Evolutionary conservation across 2,329 filamentous ascomycete genomes (phyloP).

Genomic region (Rhynchosporium agropyri): DNA sequence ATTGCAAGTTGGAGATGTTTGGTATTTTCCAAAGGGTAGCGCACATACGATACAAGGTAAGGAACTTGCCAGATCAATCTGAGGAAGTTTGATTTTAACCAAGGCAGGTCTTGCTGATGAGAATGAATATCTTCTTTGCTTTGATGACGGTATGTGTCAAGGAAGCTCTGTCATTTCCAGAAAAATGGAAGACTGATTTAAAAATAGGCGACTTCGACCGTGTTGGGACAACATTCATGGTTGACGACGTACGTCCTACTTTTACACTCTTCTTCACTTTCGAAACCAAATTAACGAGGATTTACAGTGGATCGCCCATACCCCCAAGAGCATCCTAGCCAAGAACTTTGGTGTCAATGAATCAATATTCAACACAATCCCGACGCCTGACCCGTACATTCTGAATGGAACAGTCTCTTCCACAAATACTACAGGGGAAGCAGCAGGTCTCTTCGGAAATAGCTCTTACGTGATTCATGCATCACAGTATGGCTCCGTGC

Average conservation of each 20-base stretch:
- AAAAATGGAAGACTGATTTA: constrained; percentile 6
- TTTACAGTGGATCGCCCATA: constrained; percentile 63
- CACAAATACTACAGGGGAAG: constrained; percentile 49
- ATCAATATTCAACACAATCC: constrained; percentile 61
- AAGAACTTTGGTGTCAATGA: constrained; percentile 69
- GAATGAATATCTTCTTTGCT: constrained; percentile 68
- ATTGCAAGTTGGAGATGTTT: constrained; percentile 64
- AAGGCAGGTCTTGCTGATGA: constrained; percentile 58
- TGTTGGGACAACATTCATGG: constrained; percentile 41
- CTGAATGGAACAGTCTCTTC: constrained; percentile 56
- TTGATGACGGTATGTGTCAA: constrained; percentile 56
- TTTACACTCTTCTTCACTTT: background rate
- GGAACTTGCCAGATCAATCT: background rate
- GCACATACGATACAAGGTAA: constrained; percentile 62
- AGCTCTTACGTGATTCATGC: constrained; percentile 65
- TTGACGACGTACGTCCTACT: background rate
- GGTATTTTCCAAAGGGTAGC: constrained; percentile 69
- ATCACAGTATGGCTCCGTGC: constrained; percentile 45
- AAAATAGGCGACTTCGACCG: constrained; percentile 60
- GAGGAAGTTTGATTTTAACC: constrained; percentile 6
- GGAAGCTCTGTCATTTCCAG: no score
- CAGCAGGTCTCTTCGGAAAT: constrained; percentile 55
- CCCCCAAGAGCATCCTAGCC: constrained; percentile 63
- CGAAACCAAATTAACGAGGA: no score
- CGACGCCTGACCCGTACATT: constrained; percentile 63